These are phyloP conservation scores for Exophiala dermatitidis DNA, from an alignment of 2,329 filamentous ascomycete species.

Conservation along the genomic window DNA sequence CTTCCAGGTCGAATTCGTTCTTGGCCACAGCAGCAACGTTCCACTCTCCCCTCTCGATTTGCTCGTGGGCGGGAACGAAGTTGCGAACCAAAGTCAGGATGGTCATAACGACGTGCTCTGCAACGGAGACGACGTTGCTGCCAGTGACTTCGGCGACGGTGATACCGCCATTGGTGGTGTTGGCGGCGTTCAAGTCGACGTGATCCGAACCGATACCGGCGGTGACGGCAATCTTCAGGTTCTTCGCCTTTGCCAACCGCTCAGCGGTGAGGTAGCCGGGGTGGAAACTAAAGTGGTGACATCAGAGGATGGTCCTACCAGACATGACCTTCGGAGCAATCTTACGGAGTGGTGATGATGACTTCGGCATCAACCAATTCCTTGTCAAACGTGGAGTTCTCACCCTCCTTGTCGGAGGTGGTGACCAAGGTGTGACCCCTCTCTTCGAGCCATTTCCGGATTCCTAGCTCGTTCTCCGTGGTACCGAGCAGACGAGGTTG, in stretches of 20 bases:
- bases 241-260: conserved; percentile 96
- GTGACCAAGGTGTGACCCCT: conserved; percentile 94
- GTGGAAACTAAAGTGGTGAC: conserved; percentile 65
- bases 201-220: conserved; percentile 98
- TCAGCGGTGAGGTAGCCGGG: conserved; percentile 95
- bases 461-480: conserved; percentile 95
- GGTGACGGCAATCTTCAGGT: conserved; percentile 93
- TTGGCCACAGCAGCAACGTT: conserved; percentile 92
- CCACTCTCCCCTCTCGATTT: conserved; percentile 84
- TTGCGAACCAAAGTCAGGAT: conserved; percentile 94
- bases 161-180: conserved; percentile 95
- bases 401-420: conserved; percentile 94
- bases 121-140: conserved; percentile 96
- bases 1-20: conserved; percentile 96
- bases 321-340: conserved; percentile 4
- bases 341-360: conserved; percentile 95
- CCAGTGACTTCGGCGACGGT: conserved; percentile 97
- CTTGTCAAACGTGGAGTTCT: conserved; percentile 87
- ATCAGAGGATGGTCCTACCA: conserved; percentile 5
- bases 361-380: conserved; percentile 95
- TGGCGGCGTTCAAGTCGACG: conserved; percentile 92
- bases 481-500: conserved; percentile 86
- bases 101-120: conserved; percentile 99
- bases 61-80: conserved; percentile 95
- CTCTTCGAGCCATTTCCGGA: conserved; percentile 96